Evolutionary conservation across 192 early-diverging fungal genomes (phyloP), one percentile per base, ranked within the genome.

Genomic region (Dimargaris xerosporica): DNA sequence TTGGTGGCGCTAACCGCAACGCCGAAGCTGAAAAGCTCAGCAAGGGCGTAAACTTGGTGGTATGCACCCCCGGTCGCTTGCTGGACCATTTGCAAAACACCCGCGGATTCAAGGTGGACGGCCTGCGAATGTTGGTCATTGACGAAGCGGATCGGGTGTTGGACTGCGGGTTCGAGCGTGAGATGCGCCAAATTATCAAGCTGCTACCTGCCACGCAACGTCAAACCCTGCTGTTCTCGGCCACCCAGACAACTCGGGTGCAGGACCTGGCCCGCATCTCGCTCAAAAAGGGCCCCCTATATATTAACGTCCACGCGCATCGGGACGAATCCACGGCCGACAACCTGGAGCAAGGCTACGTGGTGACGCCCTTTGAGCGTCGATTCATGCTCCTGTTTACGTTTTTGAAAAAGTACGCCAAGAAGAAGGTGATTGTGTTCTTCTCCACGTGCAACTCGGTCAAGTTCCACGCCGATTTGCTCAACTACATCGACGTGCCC

Each of bases 101-200:
- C 46, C 78, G 71, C 51, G 85, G 87, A 26, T 95, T 99, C 77
- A 74, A 75, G 15, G 65, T 98, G 41, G 93, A 96, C 62, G 71
- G 66, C 19, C 84, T 97, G 66, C 94, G 98, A 70, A 98, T 99
- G 67, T 66, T 99, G 47, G 82, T 99, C 12, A 96, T 99, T 82
- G 96, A 99, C 71, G 96, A 99, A 75, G 96, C 96, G 44, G 96
- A 99, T 78, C 82, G 87, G 62, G 96, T 99, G 82, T 78, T 99
- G 11, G 96, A 99, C 70, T 93, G 96, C 69, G 96, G 96, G 29
- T 99, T 99, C 70, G 80, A 86, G 15, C 93, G 84, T 64, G 96
- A 99, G 69, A 80, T 99, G 54, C 87, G 85, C 17, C 93, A 99
- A 71, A 96, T 99, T 71, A 79, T 99, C 67, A 87, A 85, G 56